Evolutionary conservation across 352 stramenopile species (phyloP).

Genomic region (Globisporangium parvum): DNA sequence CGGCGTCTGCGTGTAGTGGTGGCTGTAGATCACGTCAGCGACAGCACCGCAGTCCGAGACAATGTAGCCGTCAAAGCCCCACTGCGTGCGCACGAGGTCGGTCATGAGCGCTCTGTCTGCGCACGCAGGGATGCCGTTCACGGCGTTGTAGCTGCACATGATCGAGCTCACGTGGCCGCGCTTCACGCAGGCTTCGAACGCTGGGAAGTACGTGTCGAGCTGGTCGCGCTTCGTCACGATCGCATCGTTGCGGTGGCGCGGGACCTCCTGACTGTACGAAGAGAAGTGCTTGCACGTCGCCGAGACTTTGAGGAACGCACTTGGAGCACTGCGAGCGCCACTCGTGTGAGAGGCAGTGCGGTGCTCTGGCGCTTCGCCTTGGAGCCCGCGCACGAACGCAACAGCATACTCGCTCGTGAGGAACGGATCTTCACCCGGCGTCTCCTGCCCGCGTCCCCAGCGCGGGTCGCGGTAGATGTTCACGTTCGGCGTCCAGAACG

Average conservation of each 20-base stretch:
- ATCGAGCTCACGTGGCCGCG: slow-evolving; percentile 71
- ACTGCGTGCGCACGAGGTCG: slow-evolving; percentile 65
- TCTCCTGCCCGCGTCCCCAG: slow-evolving; percentile 90
- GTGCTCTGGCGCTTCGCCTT: slow-evolving; percentile 50
- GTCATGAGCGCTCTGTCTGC: slow-evolving; percentile 81
- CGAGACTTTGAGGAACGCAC: slow-evolving; percentile 66
- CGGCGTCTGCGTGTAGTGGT: slow-evolving; percentile 76
- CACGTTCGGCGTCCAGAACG: slow-evolving; percentile 91
- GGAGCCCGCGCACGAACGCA: slow-evolving; percentile 78
- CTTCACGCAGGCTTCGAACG: slow-evolving; percentile 79
- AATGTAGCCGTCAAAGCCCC: slow-evolving; percentile 91
- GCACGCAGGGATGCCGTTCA: slow-evolving; percentile 91
- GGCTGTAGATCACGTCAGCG: slow-evolving; percentile 58
- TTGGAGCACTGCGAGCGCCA: neutral
- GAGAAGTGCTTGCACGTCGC: slow-evolving; percentile 92
- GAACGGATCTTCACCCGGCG: slow-evolving; percentile 87
- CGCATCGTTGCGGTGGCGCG: slow-evolving; percentile 84
- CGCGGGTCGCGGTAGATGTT: slow-evolving; percentile 92
- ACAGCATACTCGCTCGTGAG: slow-evolving; percentile 82
- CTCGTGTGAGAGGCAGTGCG: neutral
- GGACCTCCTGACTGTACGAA: slow-evolving; percentile 80
- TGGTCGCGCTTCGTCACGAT: slow-evolving; percentile 86
- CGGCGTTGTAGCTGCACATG: slow-evolving; percentile 95
- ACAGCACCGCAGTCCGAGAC: slow-evolving; percentile 90
- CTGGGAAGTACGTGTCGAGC: slow-evolving; percentile 86